phyloP scores from a whole-genome alignment of 805 yeast genomes.

The Yarrowia hollandica region DNA sequence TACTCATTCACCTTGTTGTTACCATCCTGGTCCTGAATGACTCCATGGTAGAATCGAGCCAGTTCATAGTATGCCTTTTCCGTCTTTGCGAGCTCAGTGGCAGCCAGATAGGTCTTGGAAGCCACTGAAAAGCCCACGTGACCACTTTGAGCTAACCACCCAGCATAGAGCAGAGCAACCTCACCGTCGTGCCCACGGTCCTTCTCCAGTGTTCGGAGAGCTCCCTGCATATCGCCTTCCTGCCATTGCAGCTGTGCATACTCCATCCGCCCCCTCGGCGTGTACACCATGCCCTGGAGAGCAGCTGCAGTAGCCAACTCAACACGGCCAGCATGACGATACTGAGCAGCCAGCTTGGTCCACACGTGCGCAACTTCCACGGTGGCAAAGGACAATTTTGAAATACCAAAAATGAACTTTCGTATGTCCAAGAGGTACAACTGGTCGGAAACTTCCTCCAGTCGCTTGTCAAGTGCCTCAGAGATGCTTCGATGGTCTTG shows the following conservation, averaged over 20 bases:
- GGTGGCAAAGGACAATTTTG: constrained; percentile 30
- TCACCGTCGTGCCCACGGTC: constrained; percentile 15
- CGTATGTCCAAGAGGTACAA: constrained; percentile 55
- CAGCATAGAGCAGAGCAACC: constrained; percentile 17
- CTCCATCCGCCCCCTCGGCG: constrained; percentile 48
- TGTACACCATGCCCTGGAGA: constrained; percentile 51
- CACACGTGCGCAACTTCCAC: constrained; percentile 50
- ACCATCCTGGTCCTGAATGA: constrained; percentile 30
- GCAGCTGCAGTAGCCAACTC: constrained; percentile 72
- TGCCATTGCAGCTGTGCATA: constrained; percentile 84
- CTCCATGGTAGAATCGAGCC: constrained; percentile 21
- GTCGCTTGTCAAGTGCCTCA: neutral
- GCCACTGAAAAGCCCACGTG: constrained; percentile 23
- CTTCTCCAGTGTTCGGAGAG: constrained; percentile 34
- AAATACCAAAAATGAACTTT: constrained; percentile 44
- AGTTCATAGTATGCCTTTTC: constrained; percentile 20
- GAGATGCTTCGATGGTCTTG: constrained; percentile 27
- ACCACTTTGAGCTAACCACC: constrained; percentile 21
- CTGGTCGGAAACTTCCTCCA: neutral
- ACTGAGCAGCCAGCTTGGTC: constrained; percentile 59
- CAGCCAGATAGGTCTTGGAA: constrained; percentile 3
- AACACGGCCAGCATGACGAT: constrained; percentile 65
- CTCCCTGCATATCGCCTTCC: constrained; percentile 64
- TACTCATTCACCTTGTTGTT: constrained; percentile 30
- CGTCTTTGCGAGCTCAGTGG: constrained; percentile 5